Evolutionary conservation across 176 grass and related monocot species (phyloP).

Genomic region (Tillandsia leiboldiana): DNA sequence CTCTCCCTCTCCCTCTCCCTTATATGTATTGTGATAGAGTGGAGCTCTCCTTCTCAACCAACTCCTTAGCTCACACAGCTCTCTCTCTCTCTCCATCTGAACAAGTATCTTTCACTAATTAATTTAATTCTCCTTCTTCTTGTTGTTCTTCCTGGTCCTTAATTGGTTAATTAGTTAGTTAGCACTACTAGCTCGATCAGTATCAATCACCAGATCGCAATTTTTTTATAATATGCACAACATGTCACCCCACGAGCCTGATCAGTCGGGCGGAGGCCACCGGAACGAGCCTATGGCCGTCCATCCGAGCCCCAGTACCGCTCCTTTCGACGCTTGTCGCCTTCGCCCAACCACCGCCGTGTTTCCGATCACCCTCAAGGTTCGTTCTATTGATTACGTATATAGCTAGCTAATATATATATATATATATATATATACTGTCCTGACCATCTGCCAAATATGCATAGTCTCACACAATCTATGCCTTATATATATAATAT

Average conservation of each 20-base stretch:
- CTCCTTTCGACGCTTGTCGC: conserved; percentile 4
- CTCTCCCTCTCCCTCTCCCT: background rate
- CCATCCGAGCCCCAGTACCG: conserved; percentile 31
- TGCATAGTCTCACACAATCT: too few species aligned
- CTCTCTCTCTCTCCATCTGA: background rate
- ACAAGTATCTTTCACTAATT: background rate
- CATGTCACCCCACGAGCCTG: conserved; percentile 11
- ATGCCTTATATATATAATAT: too few species aligned
- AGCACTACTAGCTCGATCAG: too few species aligned
- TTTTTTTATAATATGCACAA: background rate
- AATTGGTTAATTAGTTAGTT: too few species aligned
- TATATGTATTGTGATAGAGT: conserved; percentile 11
- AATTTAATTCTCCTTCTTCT: too few species aligned
- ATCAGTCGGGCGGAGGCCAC: conserved; percentile 7
- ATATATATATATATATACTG: conserved; percentile 5
- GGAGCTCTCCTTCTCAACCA: background rate
- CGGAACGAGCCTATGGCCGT: background rate
- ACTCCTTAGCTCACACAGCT: background rate
- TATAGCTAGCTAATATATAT: background rate
- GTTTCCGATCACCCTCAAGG: conserved; percentile 76
- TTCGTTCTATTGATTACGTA: background rate
- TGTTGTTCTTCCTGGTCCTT: background rate
- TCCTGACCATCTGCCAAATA: background rate
- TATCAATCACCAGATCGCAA: too few species aligned
- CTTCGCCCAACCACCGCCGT: conserved; percentile 29